Evolutionary conservation across 805 yeast genomes (phyloP).

Genomic region (Saccharomycopsis capsularis): DNA sequence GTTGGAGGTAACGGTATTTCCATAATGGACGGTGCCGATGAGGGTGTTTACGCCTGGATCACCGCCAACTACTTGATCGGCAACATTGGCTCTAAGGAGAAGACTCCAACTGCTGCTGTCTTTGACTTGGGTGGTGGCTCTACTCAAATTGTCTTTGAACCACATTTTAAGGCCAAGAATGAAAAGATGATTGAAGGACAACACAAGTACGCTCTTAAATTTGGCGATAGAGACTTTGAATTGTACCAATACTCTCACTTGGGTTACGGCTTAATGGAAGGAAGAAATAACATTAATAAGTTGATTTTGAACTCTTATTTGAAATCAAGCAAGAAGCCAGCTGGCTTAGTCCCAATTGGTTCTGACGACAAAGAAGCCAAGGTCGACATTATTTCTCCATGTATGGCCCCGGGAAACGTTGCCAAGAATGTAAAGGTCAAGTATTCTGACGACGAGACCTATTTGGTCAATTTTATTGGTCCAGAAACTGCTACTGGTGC

Average conservation of each 20-base stretch:
- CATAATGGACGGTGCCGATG: constrained; percentile 94
- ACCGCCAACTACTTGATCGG: constrained; percentile 91
- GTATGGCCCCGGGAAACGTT: constrained; percentile 71
- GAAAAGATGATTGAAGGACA: constrained; percentile 77
- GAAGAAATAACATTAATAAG: constrained; percentile 73
- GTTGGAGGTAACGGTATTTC: constrained; percentile 81
- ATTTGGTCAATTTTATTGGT: constrained; percentile 58
- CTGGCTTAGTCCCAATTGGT: constrained; percentile 28
- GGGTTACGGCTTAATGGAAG: constrained; percentile 94
- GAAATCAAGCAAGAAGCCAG: constrained; percentile 27
- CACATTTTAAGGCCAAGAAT: constrained; percentile 51
- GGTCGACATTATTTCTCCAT: constrained; percentile 62
- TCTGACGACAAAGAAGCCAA: constrained; percentile 33
- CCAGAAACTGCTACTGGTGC: constrained; percentile 60
- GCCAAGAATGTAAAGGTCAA: constrained; percentile 60
- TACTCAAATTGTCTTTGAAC: constrained; percentile 97
- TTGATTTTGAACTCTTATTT: constrained; percentile 50
- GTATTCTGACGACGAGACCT: constrained; percentile 38
- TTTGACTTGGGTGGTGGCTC: constrained; percentile 98
- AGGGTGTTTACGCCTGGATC: constrained; percentile 98
- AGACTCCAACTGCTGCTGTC: constrained; percentile 87
- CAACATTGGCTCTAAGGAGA: constrained; percentile 73
- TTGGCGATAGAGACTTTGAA: constrained; percentile 74
- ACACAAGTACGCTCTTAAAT: constrained; percentile 70
- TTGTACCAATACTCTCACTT: constrained; percentile 92